These are phyloP conservation scores for Tuber umbilicatum DNA, from an alignment of 495 filamentous ascomycete species.

Conservation along the genomic window DNA sequence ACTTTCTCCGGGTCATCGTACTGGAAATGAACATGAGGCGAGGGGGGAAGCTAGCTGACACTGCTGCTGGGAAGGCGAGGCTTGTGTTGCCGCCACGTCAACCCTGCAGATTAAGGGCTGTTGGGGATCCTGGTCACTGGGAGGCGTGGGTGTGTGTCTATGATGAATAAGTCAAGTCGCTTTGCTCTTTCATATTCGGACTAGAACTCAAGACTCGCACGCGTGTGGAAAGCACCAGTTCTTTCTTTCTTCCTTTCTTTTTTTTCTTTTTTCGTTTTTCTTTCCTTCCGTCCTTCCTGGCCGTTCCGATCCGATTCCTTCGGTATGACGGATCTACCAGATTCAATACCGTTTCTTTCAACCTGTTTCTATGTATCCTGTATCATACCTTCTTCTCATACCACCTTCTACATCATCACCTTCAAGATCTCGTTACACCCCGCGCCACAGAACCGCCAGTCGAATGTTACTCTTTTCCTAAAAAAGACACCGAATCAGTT, in stretches of 20 bases:
- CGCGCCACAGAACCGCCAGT: not conserved
- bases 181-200: not conserved
- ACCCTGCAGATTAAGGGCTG: constrained; percentile 43
- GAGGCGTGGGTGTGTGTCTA: constrained; percentile 37
- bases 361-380: not conserved
- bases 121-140: constrained; percentile 36
- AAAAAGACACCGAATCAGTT: not conserved
- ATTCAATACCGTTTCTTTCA: not conserved
- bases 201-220: constrained; percentile 10
- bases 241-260: constrained; percentile 7
- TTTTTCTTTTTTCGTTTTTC: constrained; percentile 6
- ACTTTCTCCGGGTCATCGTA: constrained; percentile 90
- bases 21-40: constrained; percentile 97
- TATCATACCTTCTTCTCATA: not conserved
- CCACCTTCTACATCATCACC: not conserved
- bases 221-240: not conserved
- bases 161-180: constrained; percentile 29
- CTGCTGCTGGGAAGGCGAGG: constrained; percentile 70
- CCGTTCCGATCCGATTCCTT: not conserved
- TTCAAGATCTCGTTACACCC: not conserved
- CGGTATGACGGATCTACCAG: not conserved
- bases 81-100: constrained; percentile 85
- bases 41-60: constrained; percentile 79
- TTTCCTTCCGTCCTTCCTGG: not conserved
- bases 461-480: not conserved